Percentiles rank a stretch among this genome's conserved stretches.
Evolutionary conservation across 495 filamentous ascomycete species (phyloP).

Genomic region (Penicillium maclennaniae): DNA sequence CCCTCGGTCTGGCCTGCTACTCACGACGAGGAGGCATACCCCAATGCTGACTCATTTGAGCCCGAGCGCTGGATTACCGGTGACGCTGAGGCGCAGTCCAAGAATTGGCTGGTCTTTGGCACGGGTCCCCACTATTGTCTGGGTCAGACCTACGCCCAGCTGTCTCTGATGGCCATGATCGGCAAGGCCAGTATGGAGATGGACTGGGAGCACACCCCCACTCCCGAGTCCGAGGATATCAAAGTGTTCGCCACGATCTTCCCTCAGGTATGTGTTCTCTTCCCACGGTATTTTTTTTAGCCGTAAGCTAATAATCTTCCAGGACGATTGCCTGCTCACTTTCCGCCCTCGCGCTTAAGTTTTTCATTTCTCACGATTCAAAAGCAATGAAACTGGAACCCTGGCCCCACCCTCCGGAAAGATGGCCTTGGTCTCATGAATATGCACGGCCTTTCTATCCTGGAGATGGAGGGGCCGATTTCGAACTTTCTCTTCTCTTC

Average conservation of each 20-base stretch:
- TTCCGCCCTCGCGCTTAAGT: conserved; percentile 42
- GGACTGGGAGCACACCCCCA: conserved; percentile 87
- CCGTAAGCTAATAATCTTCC: conserved; percentile 19
- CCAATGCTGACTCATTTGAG: conserved; percentile 77
- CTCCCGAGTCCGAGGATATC: conserved; percentile 81
- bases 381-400: conserved; percentile 22
- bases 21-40: conserved; percentile 90
- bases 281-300: background rate
- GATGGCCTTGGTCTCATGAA: conserved; percentile 17
- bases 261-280: conserved; percentile 68
- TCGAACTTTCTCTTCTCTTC: conserved; percentile 14
- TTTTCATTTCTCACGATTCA: conserved; percentile 11
- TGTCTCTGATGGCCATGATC: conserved; percentile 86
- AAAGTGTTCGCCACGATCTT: conserved; percentile 99
- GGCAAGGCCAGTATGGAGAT: conserved; percentile 89
- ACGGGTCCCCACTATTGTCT: conserved; percentile 96
- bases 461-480: conserved; percentile 35
- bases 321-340: conserved; percentile 44
- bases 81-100: conserved; percentile 83
- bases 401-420: conserved; percentile 19
- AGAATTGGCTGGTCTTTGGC: conserved; percentile 98
- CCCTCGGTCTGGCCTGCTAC: conserved; percentile 86
- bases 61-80: conserved; percentile 93
- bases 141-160: conserved; percentile 88
- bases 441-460: conserved; percentile 34